Evolutionary conservation across 108 stramenopile genomes (phyloP), one percentile per base, ranked within the genome.

Genomic region (Nitzschia sp.): DNA sequence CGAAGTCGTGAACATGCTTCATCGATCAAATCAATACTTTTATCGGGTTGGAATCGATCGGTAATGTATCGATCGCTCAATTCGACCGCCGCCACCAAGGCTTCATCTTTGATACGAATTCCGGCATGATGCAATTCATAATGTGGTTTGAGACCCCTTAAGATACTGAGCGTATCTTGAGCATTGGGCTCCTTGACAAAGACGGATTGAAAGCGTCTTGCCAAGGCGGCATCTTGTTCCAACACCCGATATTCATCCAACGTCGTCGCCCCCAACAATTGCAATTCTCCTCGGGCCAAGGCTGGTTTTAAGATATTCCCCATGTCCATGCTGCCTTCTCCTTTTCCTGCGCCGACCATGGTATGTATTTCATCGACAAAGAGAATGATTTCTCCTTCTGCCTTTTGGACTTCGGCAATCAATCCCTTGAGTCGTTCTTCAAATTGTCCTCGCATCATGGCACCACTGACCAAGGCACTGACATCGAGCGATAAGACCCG

Each of bases 291-390:
- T 17, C 98, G 70, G 1, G 96, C 98, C 55, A 98, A 68, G 35
- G 89, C 86, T 1, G 98, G 98, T 75, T 98, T 98, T 27, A 98
- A 69, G 58, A 97, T 91, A 78, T 98, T 98, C 36, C 80, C 72
- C 78, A 97, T 96, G 28, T 82, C 81, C 53, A 80, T 58, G 38
- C 63, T 38, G 13, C 78, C 77, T 53, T 71, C 64, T 6, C 54
- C 50, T 17, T 84, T 85, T 9, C 94, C 96, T 16, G 93, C 94
- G 19, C 92, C 93, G 11, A 97, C 88, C 23, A 98, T 96, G 31
- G 92, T 93, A 80, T 98, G 98, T 2, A 98, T 72, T 69, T 98
- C 98, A 77, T 98, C 98, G 13, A 98, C 90, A 75, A 98, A 98
- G 25, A 97, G 75, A 54, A 98, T 96, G 17, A 97, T 75, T 48